Evolutionary conservation across 768 basidiomycete genomes (phyloP), one percentile per base, ranked within the genome.

Genomic region (Punctularia strigosozonata): DNA sequence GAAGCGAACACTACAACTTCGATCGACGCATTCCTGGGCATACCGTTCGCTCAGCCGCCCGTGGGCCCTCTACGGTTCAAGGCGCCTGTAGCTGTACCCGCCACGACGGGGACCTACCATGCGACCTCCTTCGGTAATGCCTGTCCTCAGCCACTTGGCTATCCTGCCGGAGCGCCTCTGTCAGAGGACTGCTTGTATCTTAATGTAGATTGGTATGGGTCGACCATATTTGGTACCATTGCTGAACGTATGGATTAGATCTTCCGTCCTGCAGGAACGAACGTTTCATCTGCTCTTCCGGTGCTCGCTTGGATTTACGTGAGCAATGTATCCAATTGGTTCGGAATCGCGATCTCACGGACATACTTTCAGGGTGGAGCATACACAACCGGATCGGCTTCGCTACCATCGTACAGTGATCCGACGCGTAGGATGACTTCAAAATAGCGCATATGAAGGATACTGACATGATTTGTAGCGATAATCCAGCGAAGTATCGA

Each of bases 31-130:
- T 81, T 75, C 68, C 61, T 77, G 10, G 77, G 77, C 3, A 66
- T 82, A 24, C 77, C 70, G 1, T 82, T 62, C 41, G 78, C 74
- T 4, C 55, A 67, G 43, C 63, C 77, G 2, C 79, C 79, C 0
- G 46, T 73, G 1, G 77, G 75, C 2, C 28, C 49, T 5, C 60
- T 79, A 31, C 66, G 77, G 3, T 77, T 81, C 56, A 71, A 69
- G 43, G 65, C 69, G 1, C 75, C 79, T 2, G 58, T 67, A 1
- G 50, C 59, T 3, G 54, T 55, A 14, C 47, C 45, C 21, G 43
- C 52, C 1, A 54, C 57, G 0, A 46, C 38, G 8, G 57, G 41
- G 0, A 42, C 72, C 2, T 53, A 60, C 25, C 50, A 68, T 41
- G 71, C 77, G 10, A 62, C 64, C 10, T 38, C 49, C 6, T 77